Base-by-base conservation (phyloP, 305 asterid genomes). In the Petunia hybrid region DNA sequence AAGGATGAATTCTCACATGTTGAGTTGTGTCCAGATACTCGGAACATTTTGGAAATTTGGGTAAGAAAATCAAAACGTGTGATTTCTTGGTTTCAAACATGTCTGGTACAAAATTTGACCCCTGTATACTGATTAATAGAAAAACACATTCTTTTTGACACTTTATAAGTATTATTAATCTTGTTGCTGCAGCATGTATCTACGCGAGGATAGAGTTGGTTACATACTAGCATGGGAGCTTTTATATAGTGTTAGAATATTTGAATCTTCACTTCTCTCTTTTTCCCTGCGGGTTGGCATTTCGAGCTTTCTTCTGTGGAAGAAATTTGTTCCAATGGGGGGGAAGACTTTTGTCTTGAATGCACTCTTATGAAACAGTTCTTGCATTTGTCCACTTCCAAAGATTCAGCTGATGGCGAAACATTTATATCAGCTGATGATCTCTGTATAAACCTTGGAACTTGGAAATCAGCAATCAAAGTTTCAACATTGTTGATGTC, bases 361-460 rank as follows among this genome's bases (percentile, higher is more conserved):
- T 22, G 31, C 31, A 22, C 31, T 0, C 31, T 22, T 22, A 22
- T 22, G 31, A 22, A 22, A 22, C 31, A 22, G 31, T 22, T 22
- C 31, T 22, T 22, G 31, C 31, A 22, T 22, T 22, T 22, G 0
- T 22, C 31, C 31, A 22, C 31, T 22, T 22, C 31, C 31, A 22
- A 22, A 22, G 31, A 22, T 22, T 22, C 31, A 22, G 31, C 31
- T 86, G 99, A 96, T 82, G 97, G 99, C 79, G 98, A 94, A 89
- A 96, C 98, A 60, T 96, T 96, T 87, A 93, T 96, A 90, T 96
- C 99, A 57, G 99, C 99, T 82, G 99, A 96, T 87, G 99, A 96
- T 90, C 91, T 96, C 53, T 92, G 98, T 73, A 88, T 96, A 88
- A 96, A 96, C 88, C 98, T 96, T 79, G 31, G 31, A 22, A 22